Conservation (phyloP, 2,329 filamentous ascomycete species). For the Parafenestella ontariensis region DNA sequence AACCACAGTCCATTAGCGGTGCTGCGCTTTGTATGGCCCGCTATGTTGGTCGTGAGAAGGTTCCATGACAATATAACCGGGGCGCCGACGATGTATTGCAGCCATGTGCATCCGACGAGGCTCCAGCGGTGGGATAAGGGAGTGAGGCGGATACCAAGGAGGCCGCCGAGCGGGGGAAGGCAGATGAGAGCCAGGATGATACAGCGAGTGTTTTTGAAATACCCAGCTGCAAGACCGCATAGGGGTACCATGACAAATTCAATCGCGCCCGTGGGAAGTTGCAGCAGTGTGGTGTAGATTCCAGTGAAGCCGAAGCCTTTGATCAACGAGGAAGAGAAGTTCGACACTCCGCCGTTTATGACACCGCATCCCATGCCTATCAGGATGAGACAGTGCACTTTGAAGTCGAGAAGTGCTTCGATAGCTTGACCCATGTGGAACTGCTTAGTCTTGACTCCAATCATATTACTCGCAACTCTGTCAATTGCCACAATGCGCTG, state of each 20-base stretch:
- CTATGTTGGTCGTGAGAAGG: slow-evolving; percentile 52
- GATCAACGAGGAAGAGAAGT: slow-evolving; percentile 57
- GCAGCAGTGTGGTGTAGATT: slow-evolving; percentile 52
- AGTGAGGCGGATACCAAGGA: slow-evolving; percentile 60
- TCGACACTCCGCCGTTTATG: slow-evolving; percentile 60
- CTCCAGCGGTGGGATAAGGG: slow-evolving; percentile 55
- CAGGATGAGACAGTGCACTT: slow-evolving; percentile 49
- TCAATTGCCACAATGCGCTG: slow-evolving; percentile 50
- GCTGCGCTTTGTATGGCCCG: slow-evolving; percentile 61
- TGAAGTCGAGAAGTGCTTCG: slow-evolving; percentile 52
- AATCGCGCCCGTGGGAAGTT: slow-evolving; percentile 54
- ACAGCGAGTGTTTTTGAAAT: slow-evolving; percentile 40
- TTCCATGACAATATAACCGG: slow-evolving; percentile 62
- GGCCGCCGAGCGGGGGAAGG: slow-evolving; percentile 57
- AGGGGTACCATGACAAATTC: slow-evolving; percentile 52
- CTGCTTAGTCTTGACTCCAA: slow-evolving; percentile 51
- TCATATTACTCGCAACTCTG: slow-evolving; percentile 51
- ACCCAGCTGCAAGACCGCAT: slow-evolving; percentile 43
- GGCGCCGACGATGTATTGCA: slow-evolving; percentile 59
- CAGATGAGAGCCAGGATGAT: slow-evolving; percentile 49
- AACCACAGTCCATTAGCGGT: slow-evolving; percentile 60
- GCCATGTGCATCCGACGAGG: slow-evolving; percentile 61
- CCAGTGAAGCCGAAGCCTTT: slow-evolving; percentile 54
- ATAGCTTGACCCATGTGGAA: slow-evolving; percentile 48
- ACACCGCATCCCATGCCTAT: slow-evolving; percentile 56